Conservation (phyloP, 1,139 yeast species). For the Hemisphaericaspora xylanilytica region DNA sequence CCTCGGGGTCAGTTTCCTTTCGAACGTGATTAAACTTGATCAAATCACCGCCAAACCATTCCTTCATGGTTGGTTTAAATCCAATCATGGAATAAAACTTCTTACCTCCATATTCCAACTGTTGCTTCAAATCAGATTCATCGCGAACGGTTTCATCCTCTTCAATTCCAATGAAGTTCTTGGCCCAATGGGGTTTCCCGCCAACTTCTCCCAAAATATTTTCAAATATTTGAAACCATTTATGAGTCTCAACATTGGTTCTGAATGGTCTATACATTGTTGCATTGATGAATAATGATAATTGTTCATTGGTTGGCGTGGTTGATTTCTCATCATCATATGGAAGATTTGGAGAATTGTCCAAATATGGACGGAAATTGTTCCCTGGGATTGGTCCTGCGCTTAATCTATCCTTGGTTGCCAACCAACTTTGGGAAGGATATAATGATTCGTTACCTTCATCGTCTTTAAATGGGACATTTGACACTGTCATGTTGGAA, state of each 20-base stretch:
- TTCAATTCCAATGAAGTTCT: slow-evolving; percentile 76
- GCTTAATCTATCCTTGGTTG: slow-evolving; percentile 34
- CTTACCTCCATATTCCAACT: slow-evolving; percentile 42
- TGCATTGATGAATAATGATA: slow-evolving; percentile 86
- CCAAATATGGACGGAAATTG: slow-evolving; percentile 74
- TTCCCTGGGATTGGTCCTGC: slow-evolving; percentile 85
- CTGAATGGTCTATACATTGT: slow-evolving; percentile 94
- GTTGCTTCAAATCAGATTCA: slow-evolving; percentile 37
- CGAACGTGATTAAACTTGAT: slow-evolving; percentile 59
- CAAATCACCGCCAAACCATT: slow-evolving; percentile 81
- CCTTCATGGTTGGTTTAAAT: slow-evolving; percentile 60
- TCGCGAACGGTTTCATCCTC: slow-evolving; percentile 18
- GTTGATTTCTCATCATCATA: slow-evolving; percentile 45
- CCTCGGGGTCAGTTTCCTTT: slow-evolving; percentile 70
- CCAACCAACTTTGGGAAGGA: slow-evolving; percentile 42
- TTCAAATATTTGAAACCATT: slow-evolving; percentile 87
- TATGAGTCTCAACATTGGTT: slow-evolving; percentile 66
- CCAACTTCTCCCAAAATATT: slow-evolving; percentile 69
- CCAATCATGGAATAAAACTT: slow-evolving; percentile 80
- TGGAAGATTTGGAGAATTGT: slow-evolving; percentile 67
- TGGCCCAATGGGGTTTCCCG: slow-evolving; percentile 99
- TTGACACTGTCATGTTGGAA: slow-evolving; percentile 70
- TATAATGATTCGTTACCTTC: slow-evolving; percentile 47
- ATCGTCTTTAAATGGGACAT: slow-evolving; percentile 39
- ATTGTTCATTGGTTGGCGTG: slow-evolving; percentile 68